Conservation (phyloP, 805 yeast species). For the Ogataea wickerhamii region DNA sequence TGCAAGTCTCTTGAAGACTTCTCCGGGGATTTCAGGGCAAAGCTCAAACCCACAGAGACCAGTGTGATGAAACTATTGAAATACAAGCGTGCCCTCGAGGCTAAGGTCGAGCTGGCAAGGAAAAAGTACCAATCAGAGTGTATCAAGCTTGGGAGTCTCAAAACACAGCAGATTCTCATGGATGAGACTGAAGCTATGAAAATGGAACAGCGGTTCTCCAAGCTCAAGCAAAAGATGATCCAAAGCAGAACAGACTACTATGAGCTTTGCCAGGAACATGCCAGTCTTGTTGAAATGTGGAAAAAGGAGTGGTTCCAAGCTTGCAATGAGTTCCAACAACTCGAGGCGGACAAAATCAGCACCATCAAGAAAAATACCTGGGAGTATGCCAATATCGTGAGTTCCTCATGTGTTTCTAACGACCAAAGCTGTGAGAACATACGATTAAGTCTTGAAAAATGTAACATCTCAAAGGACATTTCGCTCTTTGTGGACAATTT, state of each 20-base stretch:
- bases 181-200: conserved; percentile 72
- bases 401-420: conserved; percentile 72
- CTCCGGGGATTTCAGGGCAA: conserved; percentile 46
- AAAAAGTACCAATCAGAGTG: conserved; percentile 56
- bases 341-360: conserved; percentile 72
- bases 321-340: conserved; percentile 57
- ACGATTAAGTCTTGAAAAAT: conserved; percentile 62
- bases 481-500: conserved; percentile 46
- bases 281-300: conserved; percentile 60
- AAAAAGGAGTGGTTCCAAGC: conserved; percentile 67
- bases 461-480: conserved; percentile 60
- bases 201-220: conserved; percentile 51
- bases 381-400: conserved; percentile 71
- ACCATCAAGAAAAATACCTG: conserved; percentile 68
- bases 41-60: conserved; percentile 53
- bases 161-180: conserved; percentile 61
- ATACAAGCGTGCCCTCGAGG: conserved; percentile 38
- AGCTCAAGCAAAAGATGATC: conserved; percentile 41
- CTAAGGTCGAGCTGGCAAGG: conserved; percentile 37
- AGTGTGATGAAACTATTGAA: conserved; percentile 53
- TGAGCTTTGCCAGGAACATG: conserved; percentile 47
- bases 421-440: conserved; percentile 75
- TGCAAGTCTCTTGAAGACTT: conserved; percentile 53
- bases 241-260: conserved; percentile 54
- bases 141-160: conserved; percentile 52